phyloP scores from a whole-genome alignment of 2,329 filamentous ascomycete species.

The Fusarium papillatum region DNA sequence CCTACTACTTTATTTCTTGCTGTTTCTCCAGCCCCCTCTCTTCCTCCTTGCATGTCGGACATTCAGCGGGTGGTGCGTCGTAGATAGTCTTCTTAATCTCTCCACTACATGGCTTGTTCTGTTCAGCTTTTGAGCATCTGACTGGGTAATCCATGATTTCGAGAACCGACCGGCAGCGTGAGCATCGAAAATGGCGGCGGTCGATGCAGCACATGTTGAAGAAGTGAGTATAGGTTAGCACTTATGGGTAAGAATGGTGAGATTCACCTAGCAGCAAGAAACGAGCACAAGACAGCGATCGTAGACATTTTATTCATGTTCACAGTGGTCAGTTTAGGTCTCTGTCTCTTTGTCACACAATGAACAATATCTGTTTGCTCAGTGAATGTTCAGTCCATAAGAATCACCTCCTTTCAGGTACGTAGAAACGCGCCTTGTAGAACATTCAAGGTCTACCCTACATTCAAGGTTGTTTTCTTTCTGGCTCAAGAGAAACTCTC shows the following conservation, averaged over 20 bases:
- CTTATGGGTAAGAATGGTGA: not conserved
- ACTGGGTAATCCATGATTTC: not conserved
- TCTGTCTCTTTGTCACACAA: no score
- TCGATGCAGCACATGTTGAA: not conserved
- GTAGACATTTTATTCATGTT: not conserved
- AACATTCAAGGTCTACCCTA: not conserved
- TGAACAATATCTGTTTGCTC: not conserved
- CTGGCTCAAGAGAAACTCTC: not conserved
- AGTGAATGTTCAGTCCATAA: not conserved
- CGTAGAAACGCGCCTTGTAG: not conserved
- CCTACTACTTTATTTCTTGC: not conserved
- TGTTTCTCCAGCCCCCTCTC: not conserved
- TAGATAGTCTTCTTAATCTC: not conserved
- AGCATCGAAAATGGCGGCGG: not conserved
- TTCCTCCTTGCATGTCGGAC: not conserved
- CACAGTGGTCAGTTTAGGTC: not conserved
- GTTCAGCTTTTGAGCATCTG: not conserved
- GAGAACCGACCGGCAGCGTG: not conserved
- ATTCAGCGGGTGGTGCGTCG: not conserved
- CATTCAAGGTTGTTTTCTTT: rapidly evolving
- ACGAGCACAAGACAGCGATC: not conserved
- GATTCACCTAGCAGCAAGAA: not conserved
- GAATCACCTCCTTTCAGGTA: not conserved
- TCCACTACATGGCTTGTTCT: not conserved
- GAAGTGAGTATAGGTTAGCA: not conserved